phyloP scores from a whole-genome alignment of 768 basidiomycete genomes.

The Cytidiella melzeri region DNA sequence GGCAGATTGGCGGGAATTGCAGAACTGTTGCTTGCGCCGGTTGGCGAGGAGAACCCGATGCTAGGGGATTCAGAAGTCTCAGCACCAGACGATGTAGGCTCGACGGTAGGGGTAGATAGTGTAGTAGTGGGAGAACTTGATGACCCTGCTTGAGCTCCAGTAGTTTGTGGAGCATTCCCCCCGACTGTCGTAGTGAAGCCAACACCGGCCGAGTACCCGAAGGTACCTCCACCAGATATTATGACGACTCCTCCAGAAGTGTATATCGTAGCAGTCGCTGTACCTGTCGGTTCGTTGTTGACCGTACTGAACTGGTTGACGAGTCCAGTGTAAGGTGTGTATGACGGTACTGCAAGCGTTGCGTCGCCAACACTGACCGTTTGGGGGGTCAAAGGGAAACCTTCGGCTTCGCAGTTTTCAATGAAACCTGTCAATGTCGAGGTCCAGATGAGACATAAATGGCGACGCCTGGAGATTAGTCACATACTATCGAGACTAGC shows the following conservation, averaged over 20 bases:
- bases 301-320: neutral
- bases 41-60: too few relatives aligned
- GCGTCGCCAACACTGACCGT: neutral
- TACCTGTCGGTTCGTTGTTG: too few relatives aligned
- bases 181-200: too few relatives aligned
- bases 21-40: too few relatives aligned
- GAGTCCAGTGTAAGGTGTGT: neutral
- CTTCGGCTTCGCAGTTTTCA: conserved; percentile 3
- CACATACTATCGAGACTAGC: neutral
- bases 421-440: neutral
- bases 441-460: neutral
- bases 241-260: neutral
- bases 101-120: too few relatives aligned
- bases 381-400: neutral
- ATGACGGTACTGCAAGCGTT: neutral
- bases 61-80: too few relatives aligned
- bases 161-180: too few relatives aligned
- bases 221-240: neutral
- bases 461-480: neutral
- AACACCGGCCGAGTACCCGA: too few relatives aligned
- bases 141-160: too few relatives aligned
- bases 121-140: too few relatives aligned
- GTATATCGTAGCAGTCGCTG: neutral
- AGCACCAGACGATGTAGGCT: too few relatives aligned
- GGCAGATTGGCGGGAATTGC: too few relatives aligned